Percentiles rank a stretch among this genome's conserved stretches.
phyloP scores from a whole-genome alignment of 192 early-diverging fungal genomes.

The Coemansia sp. region DNA sequence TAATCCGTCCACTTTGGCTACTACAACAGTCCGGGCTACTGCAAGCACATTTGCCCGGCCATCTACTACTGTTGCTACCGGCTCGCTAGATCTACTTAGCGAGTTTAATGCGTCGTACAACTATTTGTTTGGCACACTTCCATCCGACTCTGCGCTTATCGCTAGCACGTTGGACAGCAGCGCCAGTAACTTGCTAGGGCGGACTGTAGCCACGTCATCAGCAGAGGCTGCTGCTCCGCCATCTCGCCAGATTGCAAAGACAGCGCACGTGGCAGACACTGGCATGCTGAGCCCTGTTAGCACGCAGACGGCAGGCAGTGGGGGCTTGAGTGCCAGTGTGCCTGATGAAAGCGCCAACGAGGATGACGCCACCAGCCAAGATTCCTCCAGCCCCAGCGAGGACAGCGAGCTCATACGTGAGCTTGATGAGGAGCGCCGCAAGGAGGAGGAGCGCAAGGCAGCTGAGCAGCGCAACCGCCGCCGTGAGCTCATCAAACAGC shows the following conservation, averaged over 20 bases:
- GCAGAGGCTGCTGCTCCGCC: neutral
- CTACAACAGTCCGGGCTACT: constrained; percentile 5
- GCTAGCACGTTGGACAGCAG: neutral
- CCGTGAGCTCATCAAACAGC: constrained; percentile 53
- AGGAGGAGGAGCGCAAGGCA: constrained; percentile 50
- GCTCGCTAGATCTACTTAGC: constrained; percentile 25
- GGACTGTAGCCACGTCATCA: neutral
- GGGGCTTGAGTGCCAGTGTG: neutral
- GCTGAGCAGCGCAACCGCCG: constrained; percentile 47
- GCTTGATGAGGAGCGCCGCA: constrained; percentile 41
- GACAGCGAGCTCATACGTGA: neutral
- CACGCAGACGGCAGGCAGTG: constrained; percentile 7
- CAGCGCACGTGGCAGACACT: neutral
- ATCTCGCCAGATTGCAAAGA: neutral
- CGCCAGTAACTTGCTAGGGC: neutral
- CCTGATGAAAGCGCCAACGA: constrained; percentile 7
- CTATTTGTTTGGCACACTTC: constrained; percentile 38
- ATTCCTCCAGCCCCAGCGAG: neutral
- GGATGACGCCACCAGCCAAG: constrained; percentile 8
- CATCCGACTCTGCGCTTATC: constrained; percentile 17
- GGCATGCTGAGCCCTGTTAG: constrained; percentile 40
- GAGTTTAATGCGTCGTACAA: constrained; percentile 49
- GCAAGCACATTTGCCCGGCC: constrained; percentile 1
- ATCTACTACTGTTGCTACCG: neutral
- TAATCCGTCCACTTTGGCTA: constrained; percentile 2